Evolutionary conservation across 352 stramenopile species (phyloP), one percentile per base, ranked within the genome.

Genomic region (Pythium brassicae): DNA sequence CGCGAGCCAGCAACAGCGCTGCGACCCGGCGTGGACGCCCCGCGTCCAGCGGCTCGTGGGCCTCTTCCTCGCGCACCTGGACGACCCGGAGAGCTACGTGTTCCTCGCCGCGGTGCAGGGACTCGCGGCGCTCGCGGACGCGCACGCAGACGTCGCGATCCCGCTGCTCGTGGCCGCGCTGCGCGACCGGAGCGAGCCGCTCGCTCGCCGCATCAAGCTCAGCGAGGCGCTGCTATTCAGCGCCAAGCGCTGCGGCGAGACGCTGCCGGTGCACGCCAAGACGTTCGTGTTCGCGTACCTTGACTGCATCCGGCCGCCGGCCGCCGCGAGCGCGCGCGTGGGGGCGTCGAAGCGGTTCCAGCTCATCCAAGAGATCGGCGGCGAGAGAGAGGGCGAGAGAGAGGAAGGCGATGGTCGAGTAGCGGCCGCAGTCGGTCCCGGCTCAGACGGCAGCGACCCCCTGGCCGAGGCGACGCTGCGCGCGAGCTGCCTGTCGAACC

Each of bases 401-500:
- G 42, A 45, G 8, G 26, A 68, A 3, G 37, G 37, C 15, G 29
- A 50, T 0, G n/a, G n/a, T n/a, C n/a, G n/a, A n/a, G n/a, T n/a
- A n/a, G n/a, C n/a, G n/a, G n/a, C n/a, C n/a, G n/a, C n/a, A 20
- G 46, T 23, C 22, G 61, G 45, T 10, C 54, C 63, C n/a, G 61
- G 44, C 10, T 50, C 61, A 23, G 59, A 15, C 49, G 59, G 57
- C 11, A 54, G 67, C 22, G 59, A 71, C 22, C 57, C 66, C 8
- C 55, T 91, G 23, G 71, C 64, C 7, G 64, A 72, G 19, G 76
- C 78, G 29, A 95, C 83, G 34, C 61, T 93, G 29, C 81, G 85
- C 11, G 83, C 85, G 22, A 95, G 85, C 49, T 95, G 83, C 61
- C 53, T 95, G 35, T 95, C 85, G n/a, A 95, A 95, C 49, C 64